Evolutionary conservation across 1,139 yeast genomes (phyloP), one percentile per base, ranked within the genome.

Genomic region (Saccharomyces uvarum): DNA sequence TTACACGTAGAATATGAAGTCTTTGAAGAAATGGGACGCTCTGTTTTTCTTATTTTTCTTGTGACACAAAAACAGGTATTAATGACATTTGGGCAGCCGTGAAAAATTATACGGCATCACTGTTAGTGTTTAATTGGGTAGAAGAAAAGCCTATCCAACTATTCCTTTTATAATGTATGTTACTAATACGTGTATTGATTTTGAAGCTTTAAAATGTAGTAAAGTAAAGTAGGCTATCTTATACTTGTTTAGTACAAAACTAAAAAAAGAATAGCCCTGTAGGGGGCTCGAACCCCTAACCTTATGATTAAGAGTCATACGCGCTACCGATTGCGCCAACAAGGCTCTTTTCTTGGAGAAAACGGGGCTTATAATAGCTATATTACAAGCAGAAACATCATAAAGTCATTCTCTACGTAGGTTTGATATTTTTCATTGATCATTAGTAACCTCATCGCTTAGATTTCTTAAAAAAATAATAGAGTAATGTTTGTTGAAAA

Each of bases 271-370:
- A 51, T 57, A 69, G 75, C 75, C 74, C 75, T 67, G 73, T 71
- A 72, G 73, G 75, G 75, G 75, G 75, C 72, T 72, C 75, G 75
- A 72, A 71, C 75, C 75, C 75, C 72, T 71, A 71, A 70, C 75
- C 75, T 71, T 71, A 68, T 70, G 75, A 72, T 72, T 72, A 72
- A 72, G 75, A 72, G 75, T 72, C 75, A 70, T 68, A 71, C 73
- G 75, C 75, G 75, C 75, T 72, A 72, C 75, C 75, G 75, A 72
- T 72, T 72, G 75, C 75, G 75, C 75, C 75, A 72, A 71, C 75
- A 71, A 72, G 75, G 75, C 75, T 56, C 49, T 4, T 16, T 38
- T 9, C 5, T 38, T 38, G 44, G 5, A 19, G 4, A 38, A 9
- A 14, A 3, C n/a, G 0, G 41, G 41, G 19, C 4, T 33, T 14